Percentiles rank a stretch among this genome's conserved stretches.
Conservation (phyloP, 495 filamentous ascomycete species). For the Neurospora sp. region DNA sequence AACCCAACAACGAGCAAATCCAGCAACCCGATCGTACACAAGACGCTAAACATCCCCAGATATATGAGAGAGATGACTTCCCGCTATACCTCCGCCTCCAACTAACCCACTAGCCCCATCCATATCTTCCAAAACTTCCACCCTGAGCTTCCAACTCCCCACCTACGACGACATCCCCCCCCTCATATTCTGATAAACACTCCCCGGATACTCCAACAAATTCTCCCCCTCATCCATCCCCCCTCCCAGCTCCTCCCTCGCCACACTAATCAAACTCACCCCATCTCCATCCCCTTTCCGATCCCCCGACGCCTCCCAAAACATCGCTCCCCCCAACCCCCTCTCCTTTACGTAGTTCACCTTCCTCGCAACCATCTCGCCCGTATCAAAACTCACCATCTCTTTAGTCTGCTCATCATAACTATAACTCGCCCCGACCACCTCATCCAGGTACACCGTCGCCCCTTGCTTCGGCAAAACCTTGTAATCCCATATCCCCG, state of each 20-base stretch:
- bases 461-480: constrained; percentile 43
- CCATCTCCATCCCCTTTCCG: constrained; percentile 32
- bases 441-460: constrained; percentile 31
- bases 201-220: constrained; percentile 30
- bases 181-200: constrained; percentile 31
- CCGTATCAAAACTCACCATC: constrained; percentile 68
- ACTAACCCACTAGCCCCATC: neutral
- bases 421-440: constrained; percentile 53
- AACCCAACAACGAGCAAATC: neutral
- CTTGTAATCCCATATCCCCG: constrained; percentile 79
- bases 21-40: neutral
- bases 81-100: neutral
- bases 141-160: neutral
- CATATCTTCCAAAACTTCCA: neutral
- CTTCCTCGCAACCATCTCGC: constrained; percentile 49
- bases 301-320: constrained; percentile 82
- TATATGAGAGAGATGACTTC: neutral
- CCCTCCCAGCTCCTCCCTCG: constrained; percentile 26
- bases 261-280: constrained; percentile 54
- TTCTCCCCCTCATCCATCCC: constrained; percentile 25
- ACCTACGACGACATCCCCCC: constrained; percentile 2
- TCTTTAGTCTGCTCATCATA: constrained; percentile 49
- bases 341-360: constrained; percentile 50
- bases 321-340: constrained; percentile 74
- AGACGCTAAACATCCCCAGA: neutral